Percentiles rank a stretch among this genome's conserved stretches.
These are phyloP conservation scores for Colletotrichum theobromicola DNA, from an alignment of 2,329 filamentous ascomycete genomes.

Conservation along the genomic window DNA sequence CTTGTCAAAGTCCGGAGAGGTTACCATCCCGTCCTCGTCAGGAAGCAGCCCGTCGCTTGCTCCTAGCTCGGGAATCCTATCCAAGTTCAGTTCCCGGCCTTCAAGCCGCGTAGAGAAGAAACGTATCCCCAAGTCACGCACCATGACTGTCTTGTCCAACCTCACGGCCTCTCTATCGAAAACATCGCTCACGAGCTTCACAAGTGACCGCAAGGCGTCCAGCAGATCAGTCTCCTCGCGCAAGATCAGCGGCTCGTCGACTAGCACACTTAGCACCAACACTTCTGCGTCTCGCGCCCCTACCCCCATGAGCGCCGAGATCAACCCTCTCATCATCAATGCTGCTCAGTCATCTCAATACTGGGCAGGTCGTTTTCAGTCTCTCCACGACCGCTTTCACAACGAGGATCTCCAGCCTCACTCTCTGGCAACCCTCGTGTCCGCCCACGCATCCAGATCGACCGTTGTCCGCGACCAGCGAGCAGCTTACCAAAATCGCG, in stretches of 20 bases:
- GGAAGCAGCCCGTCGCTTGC: not conserved
- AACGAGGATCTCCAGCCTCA: slow-evolving; percentile 35
- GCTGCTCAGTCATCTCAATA: slow-evolving; percentile 55
- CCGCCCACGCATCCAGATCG: slow-evolving; percentile 7
- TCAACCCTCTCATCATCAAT: slow-evolving; percentile 33
- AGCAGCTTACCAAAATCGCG: not conserved
- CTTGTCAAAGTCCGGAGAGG: not conserved
- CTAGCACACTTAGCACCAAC: slow-evolving; percentile 12
- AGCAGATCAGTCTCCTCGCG: not conserved
- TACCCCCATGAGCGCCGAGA: not conserved
- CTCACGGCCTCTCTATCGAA: slow-evolving; percentile 51
- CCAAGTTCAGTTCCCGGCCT: not conserved
- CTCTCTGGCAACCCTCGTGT: not conserved
- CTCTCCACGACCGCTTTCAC: slow-evolving; percentile 58
- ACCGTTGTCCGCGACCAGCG: not conserved
- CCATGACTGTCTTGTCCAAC: slow-evolving; percentile 49
- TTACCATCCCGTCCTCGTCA: not conserved
- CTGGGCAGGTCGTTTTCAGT: slow-evolving; percentile 67
- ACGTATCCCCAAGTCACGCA: slow-evolving; percentile 47
- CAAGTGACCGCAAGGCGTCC: slow-evolving; percentile 4
- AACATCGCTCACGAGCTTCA: slow-evolving; percentile 3
- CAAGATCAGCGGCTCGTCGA: slow-evolving; percentile 19
- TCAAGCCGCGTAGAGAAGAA: slow-evolving; percentile 1
- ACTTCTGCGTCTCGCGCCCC: not conserved
- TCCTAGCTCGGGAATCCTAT: slow-evolving; percentile 12